These are phyloP conservation scores for Aureobasidium vineae DNA, from an alignment of 2,329 filamentous ascomycete species.

Conservation along the genomic window DNA sequence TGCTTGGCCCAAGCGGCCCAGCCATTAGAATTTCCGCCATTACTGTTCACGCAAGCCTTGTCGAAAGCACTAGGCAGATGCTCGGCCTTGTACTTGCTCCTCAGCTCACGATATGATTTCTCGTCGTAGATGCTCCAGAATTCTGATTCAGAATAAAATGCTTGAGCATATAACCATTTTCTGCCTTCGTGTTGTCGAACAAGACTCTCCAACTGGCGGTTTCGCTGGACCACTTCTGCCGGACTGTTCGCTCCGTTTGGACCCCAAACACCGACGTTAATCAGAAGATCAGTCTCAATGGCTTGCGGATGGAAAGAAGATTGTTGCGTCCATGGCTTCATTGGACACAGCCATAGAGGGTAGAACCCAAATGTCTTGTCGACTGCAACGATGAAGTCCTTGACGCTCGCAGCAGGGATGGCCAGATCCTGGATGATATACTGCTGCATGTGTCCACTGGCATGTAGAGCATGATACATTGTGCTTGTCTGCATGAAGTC, in stretches of 20 bases:
- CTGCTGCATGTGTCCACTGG: slow-evolving; percentile 57
- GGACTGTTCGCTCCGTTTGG: slow-evolving; percentile 32
- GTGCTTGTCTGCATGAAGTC: slow-evolving; percentile 62
- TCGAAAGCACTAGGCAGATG: slow-evolving; percentile 13
- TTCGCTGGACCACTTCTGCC: slow-evolving; percentile 53
- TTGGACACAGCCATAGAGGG: slow-evolving; percentile 51
- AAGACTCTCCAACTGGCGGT: slow-evolving; percentile 60
- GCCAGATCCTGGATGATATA: slow-evolving; percentile 66
- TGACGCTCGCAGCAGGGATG: slow-evolving; percentile 44
- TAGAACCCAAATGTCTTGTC: slow-evolving; percentile 44
- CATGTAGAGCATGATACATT: slow-evolving; percentile 65
- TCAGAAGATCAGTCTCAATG: slow-evolving; percentile 26
- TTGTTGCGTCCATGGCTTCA: slow-evolving; percentile 31
- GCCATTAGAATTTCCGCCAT: neutral
- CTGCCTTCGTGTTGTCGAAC: slow-evolving; percentile 60
- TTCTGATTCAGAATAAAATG: slow-evolving; percentile 65
- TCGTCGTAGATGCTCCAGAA: slow-evolving; percentile 66
- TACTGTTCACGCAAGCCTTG: slow-evolving; percentile 3
- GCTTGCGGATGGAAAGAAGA: slow-evolving; percentile 16
- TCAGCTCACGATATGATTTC: slow-evolving; percentile 57
- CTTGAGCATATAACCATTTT: slow-evolving; percentile 69
- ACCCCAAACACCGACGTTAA: slow-evolving; percentile 66
- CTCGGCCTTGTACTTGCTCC: slow-evolving; percentile 48
- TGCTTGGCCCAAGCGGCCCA: neutral
- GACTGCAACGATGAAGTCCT: slow-evolving; percentile 46